A percentile compares a stretch with the other conserved stretches of the same genome.
These are phyloP conservation scores for Podosphaera leucotricha DNA, from an alignment of 2,329 filamentous ascomycete genomes.

Conservation along the genomic window DNA sequence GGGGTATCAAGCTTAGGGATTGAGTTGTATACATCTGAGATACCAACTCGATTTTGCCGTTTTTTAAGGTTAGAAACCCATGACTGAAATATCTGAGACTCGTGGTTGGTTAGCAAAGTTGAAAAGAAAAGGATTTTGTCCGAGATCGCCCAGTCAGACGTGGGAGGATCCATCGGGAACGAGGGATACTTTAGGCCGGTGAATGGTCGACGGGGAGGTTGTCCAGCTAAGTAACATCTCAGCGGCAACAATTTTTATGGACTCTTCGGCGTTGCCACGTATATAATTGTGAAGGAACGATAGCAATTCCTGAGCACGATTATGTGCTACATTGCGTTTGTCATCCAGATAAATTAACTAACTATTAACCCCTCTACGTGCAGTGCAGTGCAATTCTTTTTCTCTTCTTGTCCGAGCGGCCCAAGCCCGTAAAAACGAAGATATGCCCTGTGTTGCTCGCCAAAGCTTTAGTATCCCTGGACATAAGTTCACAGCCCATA, in stretches of 20 bases:
- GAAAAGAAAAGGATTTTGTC: background rate
- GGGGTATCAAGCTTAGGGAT: background rate
- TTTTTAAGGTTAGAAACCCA: background rate
- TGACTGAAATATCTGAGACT: background rate
- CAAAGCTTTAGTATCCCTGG: background rate
- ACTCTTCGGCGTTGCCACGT: background rate
- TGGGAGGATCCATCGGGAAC: background rate
- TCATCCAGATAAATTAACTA: background rate
- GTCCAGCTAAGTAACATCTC: background rate
- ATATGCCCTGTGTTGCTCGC: background rate
- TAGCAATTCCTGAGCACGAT: background rate
- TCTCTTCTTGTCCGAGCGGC: background rate
- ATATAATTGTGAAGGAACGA: background rate
- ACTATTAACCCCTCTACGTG: background rate
- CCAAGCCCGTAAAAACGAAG: background rate
- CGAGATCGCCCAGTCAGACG: background rate
- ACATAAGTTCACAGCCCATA: background rate
- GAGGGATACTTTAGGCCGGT: background rate
- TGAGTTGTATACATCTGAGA: background rate
- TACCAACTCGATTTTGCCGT: background rate
- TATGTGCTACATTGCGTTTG: background rate
- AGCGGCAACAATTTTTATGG: background rate
- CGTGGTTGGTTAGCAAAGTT: background rate
- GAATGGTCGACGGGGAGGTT: background rate
- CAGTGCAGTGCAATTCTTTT: background rate